Percentiles rank a stretch among this genome's conserved stretches.
phyloP scores from a whole-genome alignment of 306 rosid species.

The Malus fusca region DNA sequence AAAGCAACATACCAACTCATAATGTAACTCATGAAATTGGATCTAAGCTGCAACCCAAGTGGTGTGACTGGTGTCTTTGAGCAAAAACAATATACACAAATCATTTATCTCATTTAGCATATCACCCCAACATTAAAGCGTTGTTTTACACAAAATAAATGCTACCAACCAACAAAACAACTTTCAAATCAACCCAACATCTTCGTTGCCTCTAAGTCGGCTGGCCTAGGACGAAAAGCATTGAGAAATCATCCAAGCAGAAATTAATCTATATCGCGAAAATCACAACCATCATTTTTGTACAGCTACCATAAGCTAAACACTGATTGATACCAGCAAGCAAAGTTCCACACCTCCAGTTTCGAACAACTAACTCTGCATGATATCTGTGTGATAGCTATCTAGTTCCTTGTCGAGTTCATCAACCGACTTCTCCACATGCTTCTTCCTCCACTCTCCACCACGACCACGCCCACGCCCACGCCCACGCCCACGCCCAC shows the following conservation, averaged over 20 bases:
- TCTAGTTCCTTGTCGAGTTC: constrained; percentile 86
- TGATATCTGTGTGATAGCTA: constrained; percentile 70
- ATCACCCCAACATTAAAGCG: not conserved
- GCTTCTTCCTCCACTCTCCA: constrained; percentile 52
- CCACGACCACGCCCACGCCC: not conserved
- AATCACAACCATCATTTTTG: constrained; percentile 27
- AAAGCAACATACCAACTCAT: too few species aligned
- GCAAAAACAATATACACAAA: not conserved
- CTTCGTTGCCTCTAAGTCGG: not conserved
- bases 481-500: constrained; percentile 1
- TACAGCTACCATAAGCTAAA: constrained; percentile 36
- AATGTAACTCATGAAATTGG: too few species aligned
- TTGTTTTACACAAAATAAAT: not conserved
- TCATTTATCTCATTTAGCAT: not conserved
- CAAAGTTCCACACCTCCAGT: not conserved
- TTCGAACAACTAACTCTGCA: constrained; percentile 45
- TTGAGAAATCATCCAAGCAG: not conserved
- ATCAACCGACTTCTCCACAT: constrained; percentile 66
- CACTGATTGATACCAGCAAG: constrained; percentile 3
- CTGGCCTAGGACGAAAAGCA: constrained; percentile 1
- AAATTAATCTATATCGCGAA: not conserved
- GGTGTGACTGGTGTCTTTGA: not conserved
- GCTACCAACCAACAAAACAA: not conserved
- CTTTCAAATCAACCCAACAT: not conserved
- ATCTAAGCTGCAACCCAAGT: not conserved